Conservation (phyloP, 1,284 basidiomycete species). For the Rhodotorula sp. region DNA sequence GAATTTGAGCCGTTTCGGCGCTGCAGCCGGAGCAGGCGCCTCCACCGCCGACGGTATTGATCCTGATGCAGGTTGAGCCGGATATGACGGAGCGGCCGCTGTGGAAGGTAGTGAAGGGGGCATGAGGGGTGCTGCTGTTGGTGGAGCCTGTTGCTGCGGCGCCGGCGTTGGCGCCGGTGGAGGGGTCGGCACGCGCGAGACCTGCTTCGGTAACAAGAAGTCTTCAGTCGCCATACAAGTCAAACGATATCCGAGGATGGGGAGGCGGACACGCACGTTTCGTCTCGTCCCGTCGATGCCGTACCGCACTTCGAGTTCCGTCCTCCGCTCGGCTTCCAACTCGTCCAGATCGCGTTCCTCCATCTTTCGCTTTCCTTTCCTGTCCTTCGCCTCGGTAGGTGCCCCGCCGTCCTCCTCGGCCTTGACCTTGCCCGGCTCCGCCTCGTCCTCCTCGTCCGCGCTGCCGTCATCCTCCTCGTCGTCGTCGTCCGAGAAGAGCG, state of each 20-base stretch:
- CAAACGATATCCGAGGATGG: no score
- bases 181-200: not conserved
- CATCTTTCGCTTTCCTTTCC: constrained; percentile 2
- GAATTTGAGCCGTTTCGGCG: constrained; percentile 11
- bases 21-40: not conserved
- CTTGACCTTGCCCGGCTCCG: not conserved
- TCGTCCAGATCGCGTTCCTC: constrained; percentile 10
- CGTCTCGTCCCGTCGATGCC: constrained; percentile 15
- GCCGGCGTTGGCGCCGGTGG: not conserved
- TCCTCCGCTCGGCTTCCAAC: constrained; percentile 13
- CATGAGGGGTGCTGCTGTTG: not conserved
- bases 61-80: not conserved
- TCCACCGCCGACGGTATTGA: not conserved
- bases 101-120: not conserved
- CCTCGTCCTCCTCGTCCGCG: not conserved
- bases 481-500: constrained; percentile 32
- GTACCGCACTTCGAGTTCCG: constrained; percentile 7
- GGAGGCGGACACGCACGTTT: constrained; percentile 1
- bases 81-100: not conserved
- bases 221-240: not conserved
- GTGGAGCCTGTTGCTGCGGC: not conserved
- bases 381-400: no score
- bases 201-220: not conserved
- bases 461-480: not conserved
- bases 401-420: not conserved